Base-by-base conservation (phyloP, 371 early-diverging fungal genomes). In the Rhizopus microsporus region DNA sequence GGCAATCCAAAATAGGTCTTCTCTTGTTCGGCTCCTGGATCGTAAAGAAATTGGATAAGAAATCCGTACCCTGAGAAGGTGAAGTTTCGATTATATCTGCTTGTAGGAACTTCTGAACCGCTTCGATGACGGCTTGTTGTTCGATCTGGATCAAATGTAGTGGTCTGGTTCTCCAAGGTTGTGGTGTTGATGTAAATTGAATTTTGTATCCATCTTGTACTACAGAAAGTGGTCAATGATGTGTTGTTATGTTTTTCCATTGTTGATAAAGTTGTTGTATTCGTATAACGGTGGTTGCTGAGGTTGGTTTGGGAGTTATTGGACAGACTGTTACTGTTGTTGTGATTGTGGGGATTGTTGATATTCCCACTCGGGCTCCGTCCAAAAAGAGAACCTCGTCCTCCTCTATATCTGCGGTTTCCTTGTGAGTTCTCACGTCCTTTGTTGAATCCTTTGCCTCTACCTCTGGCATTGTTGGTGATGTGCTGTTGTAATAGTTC, bases 1-100 rank as follows among this genome's bases (percentile, higher is more conserved):
- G 49, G 8, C 35, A 56, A 17, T 56, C 37, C 6, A 56, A 37
- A 9, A 46, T 56, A 6, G 57, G 49, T 35, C 48, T 3, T 3
- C 56, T 0, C 32, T 56, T 56, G 8, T 35, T 48, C 3, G 17
- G 15, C 31, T 49, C 40, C 23, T 57, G 57, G 16, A 50, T 50
- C 6, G 51, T 57, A 33, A 57, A 57, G 32, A 40, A 57, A 1
- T 50, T 49, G 3, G 57, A 57, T 0, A 57, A 43, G 23, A 10
- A 49, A 6, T 43, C 16, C 17, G 4, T n/a, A 8, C 2, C 4
- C 29, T 57, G 57, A 4, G 40, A 42, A 0, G 51, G 57, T 16
- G 43, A 42, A 0, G 50, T 10, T 34, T 57, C 57, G 4, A 57
- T 57, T 7, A 57, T 50, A 0, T 43, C 51, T 32, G 50, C 31